phyloP scores from a whole-genome alignment of 2,329 filamentous ascomycete genomes.

The Coniosporium tulheliwenetii region DNA sequence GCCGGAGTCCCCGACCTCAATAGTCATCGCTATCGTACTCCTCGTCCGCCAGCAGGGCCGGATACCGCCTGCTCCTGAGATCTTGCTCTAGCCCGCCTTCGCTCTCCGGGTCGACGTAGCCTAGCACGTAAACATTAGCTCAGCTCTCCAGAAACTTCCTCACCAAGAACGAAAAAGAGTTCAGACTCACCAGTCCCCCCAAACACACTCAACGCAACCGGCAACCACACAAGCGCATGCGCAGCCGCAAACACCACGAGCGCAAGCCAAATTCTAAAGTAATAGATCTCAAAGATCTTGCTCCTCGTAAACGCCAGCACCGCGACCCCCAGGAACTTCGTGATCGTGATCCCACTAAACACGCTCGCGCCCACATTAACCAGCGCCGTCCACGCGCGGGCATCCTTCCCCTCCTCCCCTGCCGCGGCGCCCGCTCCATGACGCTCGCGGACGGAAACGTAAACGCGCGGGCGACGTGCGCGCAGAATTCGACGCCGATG shows the following conservation, averaged over 20 bases:
- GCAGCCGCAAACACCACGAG: slow-evolving; percentile 78
- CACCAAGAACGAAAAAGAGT: neutral
- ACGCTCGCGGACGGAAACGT: slow-evolving; percentile 77
- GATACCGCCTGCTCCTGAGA: slow-evolving; percentile 61
- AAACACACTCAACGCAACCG: slow-evolving; percentile 70
- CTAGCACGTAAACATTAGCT: slow-evolving; percentile 18
- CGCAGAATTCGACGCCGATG: slow-evolving; percentile 94
- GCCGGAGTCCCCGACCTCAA: too few species aligned
- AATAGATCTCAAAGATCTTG: slow-evolving; percentile 99
- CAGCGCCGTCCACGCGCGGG: slow-evolving; percentile 79
- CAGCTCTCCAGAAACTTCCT: slow-evolving; percentile 1
- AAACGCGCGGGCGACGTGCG: slow-evolving; percentile 89
- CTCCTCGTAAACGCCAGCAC: slow-evolving; percentile 89
- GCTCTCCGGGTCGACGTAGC: slow-evolving; percentile 75
- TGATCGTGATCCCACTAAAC: slow-evolving; percentile 90
- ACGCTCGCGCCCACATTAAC: slow-evolving; percentile 92
- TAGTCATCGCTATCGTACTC: slow-evolving; percentile 58
- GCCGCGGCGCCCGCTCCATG: slow-evolving; percentile 59
- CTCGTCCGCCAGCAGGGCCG: slow-evolving; percentile 62
- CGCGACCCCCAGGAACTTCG: slow-evolving; percentile 80
- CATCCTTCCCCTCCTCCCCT: slow-evolving; percentile 65
- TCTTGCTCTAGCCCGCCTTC: slow-evolving; percentile 86
- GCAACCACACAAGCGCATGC: slow-evolving; percentile 82
- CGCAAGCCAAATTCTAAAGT: slow-evolving; percentile 92
- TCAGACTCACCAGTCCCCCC: slow-evolving; percentile 54